Evolutionary conservation across 2,329 filamentous ascomycete genomes (phyloP), one percentile per base, ranked within the genome.

Genomic region (Talaromyces piceae): DNA sequence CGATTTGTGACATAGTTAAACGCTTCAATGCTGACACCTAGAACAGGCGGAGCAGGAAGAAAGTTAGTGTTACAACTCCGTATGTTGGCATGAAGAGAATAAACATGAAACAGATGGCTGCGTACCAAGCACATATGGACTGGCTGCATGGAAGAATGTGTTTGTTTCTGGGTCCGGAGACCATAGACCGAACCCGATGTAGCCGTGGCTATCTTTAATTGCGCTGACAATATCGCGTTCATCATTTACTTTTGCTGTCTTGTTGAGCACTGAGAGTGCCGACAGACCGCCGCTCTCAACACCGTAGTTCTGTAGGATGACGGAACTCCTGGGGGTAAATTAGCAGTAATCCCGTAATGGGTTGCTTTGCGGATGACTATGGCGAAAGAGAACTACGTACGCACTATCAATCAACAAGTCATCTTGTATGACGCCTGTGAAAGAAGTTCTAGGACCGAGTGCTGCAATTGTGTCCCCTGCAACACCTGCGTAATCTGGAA

Each of bases 1-100:
- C 46, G 20, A 18, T 48, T 48, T 12, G 31, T 48, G 2, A 48
- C 23, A 12, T 48, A 48, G 31, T 48, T 33, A 27, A 48, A 48
- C 3, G 46, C 31, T 9, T 33, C 9, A 18, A 25, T 23, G 11
- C 46, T 33, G 12, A 48, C 28, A 7, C 31, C 46, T 48, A 41
- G 4, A 16, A 16, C 18, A 27, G 12, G 31, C 26, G 28, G 16
- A 33, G n/a, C n/a, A n/a, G n/a, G 30, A 16, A n/a, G 13, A 4
- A n/a, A 4, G 30, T 33, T 16, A 33, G 13, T 33, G 13, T 33
- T 6, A 13, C 8, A 33, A 1, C 30, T 3, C n/a, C 5, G 9
- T 3, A 8, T 11, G 39, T 37, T 5, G 16, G 16, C 6, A 33
- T 5, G 13, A 6, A 33, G 3, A 6, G 30, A 16, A 7, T 1